Conservation (phyloP, 306 rosid genomes). For the Rosa chinensis region DNA sequence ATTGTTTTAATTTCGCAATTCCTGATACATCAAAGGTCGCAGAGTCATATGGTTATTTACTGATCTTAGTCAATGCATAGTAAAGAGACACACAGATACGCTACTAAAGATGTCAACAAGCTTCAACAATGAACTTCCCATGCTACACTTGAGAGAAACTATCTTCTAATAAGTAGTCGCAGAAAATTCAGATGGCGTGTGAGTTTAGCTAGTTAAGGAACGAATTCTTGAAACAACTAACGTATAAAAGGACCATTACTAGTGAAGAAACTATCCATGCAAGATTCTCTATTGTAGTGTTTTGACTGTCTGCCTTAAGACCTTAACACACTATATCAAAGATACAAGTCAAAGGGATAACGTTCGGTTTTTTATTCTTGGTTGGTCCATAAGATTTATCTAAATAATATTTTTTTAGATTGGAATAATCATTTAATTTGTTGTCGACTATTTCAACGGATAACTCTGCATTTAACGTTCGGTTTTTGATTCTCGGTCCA, state of each 20-base stretch:
- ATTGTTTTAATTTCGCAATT: slow-evolving; percentile 84
- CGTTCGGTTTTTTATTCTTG: neutral
- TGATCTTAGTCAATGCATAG: neutral
- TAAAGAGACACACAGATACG: neutral
- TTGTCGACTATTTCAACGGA: neutral
- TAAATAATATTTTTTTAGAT: neutral
- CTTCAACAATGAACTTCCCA: too few relatives aligned
- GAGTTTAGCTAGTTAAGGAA: neutral
- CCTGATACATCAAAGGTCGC: slow-evolving; percentile 39
- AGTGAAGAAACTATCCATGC: neutral
- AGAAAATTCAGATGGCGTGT: neutral
- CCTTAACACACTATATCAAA: neutral
- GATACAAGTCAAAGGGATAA: neutral
- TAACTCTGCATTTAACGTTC: neutral
- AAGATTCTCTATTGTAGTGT: neutral
- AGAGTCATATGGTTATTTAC: slow-evolving; percentile 1
- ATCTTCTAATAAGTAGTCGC: neutral
- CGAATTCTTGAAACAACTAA: neutral
- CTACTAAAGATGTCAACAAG: too few relatives aligned
- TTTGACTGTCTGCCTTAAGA: neutral
- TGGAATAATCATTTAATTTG: neutral
- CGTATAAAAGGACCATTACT: too few relatives aligned
- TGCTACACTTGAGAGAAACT: too few relatives aligned
- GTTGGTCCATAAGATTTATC: neutral
- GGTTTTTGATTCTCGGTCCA: neutral